Evolutionary conservation across 441 rosid genomes (phyloP), one percentile per base, ranked within the genome.

Genomic region (Aquilaria agallochum): DNA sequence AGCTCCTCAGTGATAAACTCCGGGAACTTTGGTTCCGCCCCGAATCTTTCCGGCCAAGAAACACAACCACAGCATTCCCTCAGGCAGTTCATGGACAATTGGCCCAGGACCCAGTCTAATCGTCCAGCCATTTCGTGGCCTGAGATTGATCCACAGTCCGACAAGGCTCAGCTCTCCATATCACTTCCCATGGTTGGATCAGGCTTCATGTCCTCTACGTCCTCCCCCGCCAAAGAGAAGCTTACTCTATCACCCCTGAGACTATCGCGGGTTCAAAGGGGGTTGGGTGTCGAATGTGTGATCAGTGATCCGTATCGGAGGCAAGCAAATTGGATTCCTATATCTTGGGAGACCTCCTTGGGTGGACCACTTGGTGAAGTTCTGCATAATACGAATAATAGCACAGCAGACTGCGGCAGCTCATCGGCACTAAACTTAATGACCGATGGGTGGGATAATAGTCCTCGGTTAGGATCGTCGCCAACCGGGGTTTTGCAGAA

Each of bases 291-390:
- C 15, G 78, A 73, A 47, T 63, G 64, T 68, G 71, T 64, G 32
- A 59, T 77, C 5, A 52, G 56, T 12, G 84, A 72, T 45, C 72
- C 73, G 1, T 71, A 10, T 56, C 86, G 75, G 36, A 90, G 82
- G 75, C 81, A 66, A 70, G 62, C 86, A 3, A 80, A 71, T 59
- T 87, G 89, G 90, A 76, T 85, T 31, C 95, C 96, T 7, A 66
- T 79, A 60, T 71, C 91, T 1, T 87, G 96, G 96, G 95, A 80
- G 68, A 68, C 66, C 66, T 83, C 95, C 6, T 68, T 88, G 76
- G 97, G 94, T 3, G 97, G 97, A 53, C 96, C 96, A 2, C 74
- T 91, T 42, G 96, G 92, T 1, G 98, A 92, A 77, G 95, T 78
- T 48, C 63, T 92, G 65, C 78, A 85, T 64, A 79, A 65, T 47